These are phyloP conservation scores for Pulveroboletus sp. DNA, from an alignment of 1,284 basidiomycete genomes.

Conservation along the genomic window DNA sequence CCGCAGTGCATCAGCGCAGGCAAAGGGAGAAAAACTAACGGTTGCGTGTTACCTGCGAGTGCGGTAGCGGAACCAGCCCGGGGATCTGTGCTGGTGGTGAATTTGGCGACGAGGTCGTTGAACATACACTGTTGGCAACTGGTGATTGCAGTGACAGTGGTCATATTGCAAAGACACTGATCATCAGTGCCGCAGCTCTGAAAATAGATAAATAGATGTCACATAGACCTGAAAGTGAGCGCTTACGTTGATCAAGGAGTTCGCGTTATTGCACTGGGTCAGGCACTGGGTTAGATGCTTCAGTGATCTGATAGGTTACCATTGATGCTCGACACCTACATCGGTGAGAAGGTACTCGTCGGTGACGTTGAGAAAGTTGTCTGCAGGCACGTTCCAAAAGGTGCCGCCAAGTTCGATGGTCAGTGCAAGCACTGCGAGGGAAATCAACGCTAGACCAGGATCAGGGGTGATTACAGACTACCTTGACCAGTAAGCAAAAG, in stretches of 20 bases:
- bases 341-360: constrained; percentile 40
- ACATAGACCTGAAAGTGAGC: not conserved
- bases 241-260: constrained; percentile 43
- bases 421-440: constrained; percentile 48
- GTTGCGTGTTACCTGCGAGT: constrained; percentile 44
- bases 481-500: constrained; percentile 57
- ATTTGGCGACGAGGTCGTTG: constrained; percentile 49
- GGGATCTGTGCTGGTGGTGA: constrained; percentile 49
- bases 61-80: constrained; percentile 57
- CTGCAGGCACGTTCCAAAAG: constrained; percentile 42
- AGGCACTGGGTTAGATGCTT: constrained; percentile 45
- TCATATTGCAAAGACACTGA: constrained; percentile 52
- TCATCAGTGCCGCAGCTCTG: constrained; percentile 38
- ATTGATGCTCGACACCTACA: constrained; percentile 38
- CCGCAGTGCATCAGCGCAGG: not conserved
- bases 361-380: constrained; percentile 48
- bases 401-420: constrained; percentile 48
- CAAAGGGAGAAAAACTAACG: not conserved
- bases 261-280: constrained; percentile 41
- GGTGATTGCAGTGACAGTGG: constrained; percentile 43
- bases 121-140: constrained; percentile 69
- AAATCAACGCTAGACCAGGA: not conserved
- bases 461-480: constrained; percentile 27
- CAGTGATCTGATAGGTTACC: not conserved
- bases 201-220: not conserved